Evolutionary conservation across 176 grass and related monocot genomes (phyloP).

Genomic region (Phoenix dactylifera): DNA sequence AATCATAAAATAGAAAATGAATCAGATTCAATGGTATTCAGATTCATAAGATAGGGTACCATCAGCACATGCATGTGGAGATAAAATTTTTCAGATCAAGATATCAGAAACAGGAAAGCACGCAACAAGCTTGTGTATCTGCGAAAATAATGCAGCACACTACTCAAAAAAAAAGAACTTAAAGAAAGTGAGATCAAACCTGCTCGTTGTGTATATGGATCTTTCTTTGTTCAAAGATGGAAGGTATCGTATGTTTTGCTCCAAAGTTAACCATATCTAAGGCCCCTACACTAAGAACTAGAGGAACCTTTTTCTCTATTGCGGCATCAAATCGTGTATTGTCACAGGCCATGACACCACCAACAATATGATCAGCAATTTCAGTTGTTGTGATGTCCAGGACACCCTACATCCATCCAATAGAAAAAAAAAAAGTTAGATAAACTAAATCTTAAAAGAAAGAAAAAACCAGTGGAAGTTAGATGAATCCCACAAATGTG

Average conservation of each 20-base stretch:
- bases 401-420: constrained; percentile 49
- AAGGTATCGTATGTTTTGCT: constrained; percentile 66
- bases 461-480: too few relatives aligned
- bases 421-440: constrained; percentile 19
- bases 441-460: too few relatives aligned
- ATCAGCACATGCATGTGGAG: too few relatives aligned
- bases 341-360: constrained; percentile 83
- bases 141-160: background rate
- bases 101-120: background rate
- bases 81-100: background rate
- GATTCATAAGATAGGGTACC: too few relatives aligned
- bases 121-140: background rate
- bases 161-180: constrained; percentile 1
- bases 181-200: constrained; percentile 36
- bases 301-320: constrained; percentile 66
- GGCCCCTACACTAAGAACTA: constrained; percentile 87
- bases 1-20: too few relatives aligned
- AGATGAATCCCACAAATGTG: too few relatives aligned
- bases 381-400: constrained; percentile 96
- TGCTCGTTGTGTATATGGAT: constrained; percentile 88
- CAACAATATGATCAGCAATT: constrained; percentile 88
- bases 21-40: too few relatives aligned
- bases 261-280: constrained; percentile 99
- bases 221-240: constrained; percentile 59
- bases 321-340: constrained; percentile 67